Conservation (phyloP, 2,329 filamentous ascomycete species). For the Hansfordia pulvinata region DNA sequence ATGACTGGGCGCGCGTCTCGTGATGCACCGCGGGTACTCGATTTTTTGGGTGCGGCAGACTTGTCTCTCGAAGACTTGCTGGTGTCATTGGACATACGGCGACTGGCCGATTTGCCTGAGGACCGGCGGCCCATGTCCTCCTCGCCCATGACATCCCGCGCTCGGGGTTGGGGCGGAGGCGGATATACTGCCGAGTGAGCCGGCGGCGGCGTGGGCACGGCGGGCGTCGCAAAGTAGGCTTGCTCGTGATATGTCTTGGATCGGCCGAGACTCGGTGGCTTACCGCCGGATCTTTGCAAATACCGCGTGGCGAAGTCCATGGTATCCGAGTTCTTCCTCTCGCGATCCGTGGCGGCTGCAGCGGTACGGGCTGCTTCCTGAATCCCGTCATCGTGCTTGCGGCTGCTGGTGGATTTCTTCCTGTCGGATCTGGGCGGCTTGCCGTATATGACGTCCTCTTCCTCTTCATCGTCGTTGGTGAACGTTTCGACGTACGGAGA, state of each 20-base stretch:
- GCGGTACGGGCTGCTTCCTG: constrained; percentile 5
- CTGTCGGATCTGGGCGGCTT: constrained; percentile 8
- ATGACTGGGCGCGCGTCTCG: too few relatives aligned
- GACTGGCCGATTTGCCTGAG: constrained; percentile 8
- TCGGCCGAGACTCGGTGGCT: constrained; percentile 6
- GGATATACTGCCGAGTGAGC: constrained; percentile 9
- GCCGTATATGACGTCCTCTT: constrained; percentile 11
- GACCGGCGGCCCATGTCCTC: constrained; percentile 12
- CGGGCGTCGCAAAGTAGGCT: constrained; percentile 6
- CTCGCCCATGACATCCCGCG: constrained; percentile 8
- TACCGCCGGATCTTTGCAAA: constrained; percentile 13
- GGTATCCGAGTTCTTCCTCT: constrained; percentile 12
- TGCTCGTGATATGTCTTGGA: constrained; percentile 11
- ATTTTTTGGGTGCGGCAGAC: constrained; percentile 12
- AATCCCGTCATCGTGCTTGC: constrained; percentile 10
- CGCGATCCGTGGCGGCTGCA: constrained; percentile 6
- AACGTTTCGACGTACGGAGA: constrained; percentile 10
- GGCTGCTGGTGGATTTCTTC: constrained; percentile 8
- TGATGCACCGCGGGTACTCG: constrained; percentile 6
- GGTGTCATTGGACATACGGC: constrained; percentile 15
- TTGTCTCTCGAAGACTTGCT: constrained; percentile 15
- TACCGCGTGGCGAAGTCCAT: constrained; percentile 14
- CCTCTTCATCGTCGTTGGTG: constrained; percentile 7
- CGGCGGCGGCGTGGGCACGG: constrained; percentile 18
- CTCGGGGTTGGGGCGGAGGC: constrained; percentile 9